Evolutionary conservation across 2,329 filamentous ascomycete genomes (phyloP), one percentile per base, ranked within the genome.

Genomic region (Chaetomium sp.): DNA sequence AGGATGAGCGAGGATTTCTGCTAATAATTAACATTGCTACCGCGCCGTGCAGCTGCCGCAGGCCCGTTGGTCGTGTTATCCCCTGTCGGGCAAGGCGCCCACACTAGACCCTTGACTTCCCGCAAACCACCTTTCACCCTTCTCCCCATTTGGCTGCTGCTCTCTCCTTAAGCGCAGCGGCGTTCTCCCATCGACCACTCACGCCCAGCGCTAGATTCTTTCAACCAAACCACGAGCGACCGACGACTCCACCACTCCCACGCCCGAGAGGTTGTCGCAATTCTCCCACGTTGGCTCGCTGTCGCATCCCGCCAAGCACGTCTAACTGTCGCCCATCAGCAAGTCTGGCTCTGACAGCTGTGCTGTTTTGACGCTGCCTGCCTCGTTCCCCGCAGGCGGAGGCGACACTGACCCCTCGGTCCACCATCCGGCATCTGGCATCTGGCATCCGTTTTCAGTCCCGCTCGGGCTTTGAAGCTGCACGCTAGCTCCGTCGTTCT

Each of bases 91-190:
- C 62, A 65, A 64, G 49, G 55, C 63, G 49, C 49, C 54, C 50
- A 47, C 25, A 16, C 16, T 4, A 57, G 38, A 50, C 57, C 61
- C 61, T 64, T 65, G 64, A 59, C 63, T 64, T 63, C 62, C 62
- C 59, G 58, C 55, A 57, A 55, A 35, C 62, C 27, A 31, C 50
- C 50, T 27, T 33, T 57, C 51, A 63, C 51, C 49, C n/a, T 60
- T 57, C 49, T 61, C 54, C 49, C 66, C 57, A 42, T 65, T 62
- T 63, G 59, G 61, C 64, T 65, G 53, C 27, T 58, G 60, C 60
- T 31, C 56, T n/a, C 27, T 45, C 60, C 31, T 57, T 65, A 66
- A 67, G 67, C 65, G 67, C 67, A 69, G 65, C 61, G 65, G 49
- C 67, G 63, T 57, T 60, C 31, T 58, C 45, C 57, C 58, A 23